Base-by-base conservation (phyloP, 1,284 basidiomycete genomes). In the Mycosarcoma maydis region DNA sequence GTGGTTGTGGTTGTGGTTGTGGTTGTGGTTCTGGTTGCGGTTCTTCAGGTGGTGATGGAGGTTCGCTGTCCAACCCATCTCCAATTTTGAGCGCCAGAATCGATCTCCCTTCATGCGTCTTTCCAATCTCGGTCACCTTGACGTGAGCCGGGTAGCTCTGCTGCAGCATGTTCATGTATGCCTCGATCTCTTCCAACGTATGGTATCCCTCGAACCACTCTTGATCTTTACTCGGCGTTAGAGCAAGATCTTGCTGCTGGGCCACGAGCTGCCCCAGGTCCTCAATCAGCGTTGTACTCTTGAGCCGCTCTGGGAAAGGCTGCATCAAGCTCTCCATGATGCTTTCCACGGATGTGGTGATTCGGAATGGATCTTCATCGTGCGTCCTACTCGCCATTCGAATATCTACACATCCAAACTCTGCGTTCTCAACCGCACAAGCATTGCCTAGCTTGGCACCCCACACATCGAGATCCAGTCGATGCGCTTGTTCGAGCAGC, bases 401-500 rank as follows among this genome's bases (percentile, higher is more conserved):
- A 10, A 70, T 19, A 42, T 70, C 67, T 6, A 70, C 45, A 22
- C 67, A 70, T 43, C 66, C 66, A 32, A 32, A 57, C 30, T 37
- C 17, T 19, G 33, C n/a, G n/a, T n/a, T 14, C 11, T 44, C 26
- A 5, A 19, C 6, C 16, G 24, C n/a, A 42, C 67, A 70, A 19
- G 60, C 49, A 4, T 9, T 23, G 11, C 60, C 61, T 1, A 44
- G 44, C 3, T 49, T 40, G 1, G 57, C 54, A 10, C 42, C 50
- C 68, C 68, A 71, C 2, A 71, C 57, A 34, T 71, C 68, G 1
- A 71, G 48, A 1, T 26, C 38, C 4, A 54, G 10, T 2, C 2
- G 9, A 20, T 66, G 30, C 11, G 62, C 68, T 2, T 50, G 34
- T 7, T 43, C 1, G 42, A 71, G 27, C 17, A 71, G 37, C 9